A percentile compares a stretch with the other conserved stretches of the same genome.
Conservation (phyloP, 1,139 yeast species). For the Protomyces gravidus region DNA sequence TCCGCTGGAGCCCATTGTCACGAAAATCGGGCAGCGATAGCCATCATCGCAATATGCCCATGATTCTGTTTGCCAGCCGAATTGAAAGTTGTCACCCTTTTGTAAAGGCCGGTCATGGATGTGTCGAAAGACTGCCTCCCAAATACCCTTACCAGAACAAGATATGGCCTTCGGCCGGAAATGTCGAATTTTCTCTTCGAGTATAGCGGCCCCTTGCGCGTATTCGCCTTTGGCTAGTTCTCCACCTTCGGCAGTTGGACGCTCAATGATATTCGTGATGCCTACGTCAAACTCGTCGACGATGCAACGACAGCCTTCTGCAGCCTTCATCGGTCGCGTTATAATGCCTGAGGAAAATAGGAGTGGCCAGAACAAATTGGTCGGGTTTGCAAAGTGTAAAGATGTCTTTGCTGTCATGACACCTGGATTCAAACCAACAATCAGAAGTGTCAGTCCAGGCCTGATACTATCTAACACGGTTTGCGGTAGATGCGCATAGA, state of each 20-base stretch:
- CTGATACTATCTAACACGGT: constrained; percentile 42
- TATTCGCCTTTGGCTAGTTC: constrained; percentile 56
- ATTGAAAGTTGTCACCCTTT: constrained; percentile 40
- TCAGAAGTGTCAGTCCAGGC: constrained; percentile 46
- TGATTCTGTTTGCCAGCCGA: constrained; percentile 51
- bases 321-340: constrained; percentile 10
- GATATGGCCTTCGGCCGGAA: constrained; percentile 49
- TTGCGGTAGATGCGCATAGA: constrained; percentile 38
- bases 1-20: constrained; percentile 73
- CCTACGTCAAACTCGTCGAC: constrained; percentile 51
- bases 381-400: constrained; percentile 70
- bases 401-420: constrained; percentile 58
- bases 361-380: constrained; percentile 67
- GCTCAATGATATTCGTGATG: constrained; percentile 63
- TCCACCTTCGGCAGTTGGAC: constrained; percentile 60
- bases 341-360: constrained; percentile 54
- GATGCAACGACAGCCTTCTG: constrained; percentile 7
- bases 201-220: constrained; percentile 52
- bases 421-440: constrained; percentile 75
- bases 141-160: constrained; percentile 72
- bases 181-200: constrained; percentile 48
- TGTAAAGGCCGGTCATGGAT: constrained; percentile 37
- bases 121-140: constrained; percentile 55
- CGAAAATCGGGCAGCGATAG: constrained; percentile 44
- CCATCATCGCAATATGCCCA: constrained; percentile 28